A percentile compares a stretch with the other conserved stretches of the same genome.
phyloP scores from a whole-genome alignment of 345 rosid species.

The Gossypium longicalyx region DNA sequence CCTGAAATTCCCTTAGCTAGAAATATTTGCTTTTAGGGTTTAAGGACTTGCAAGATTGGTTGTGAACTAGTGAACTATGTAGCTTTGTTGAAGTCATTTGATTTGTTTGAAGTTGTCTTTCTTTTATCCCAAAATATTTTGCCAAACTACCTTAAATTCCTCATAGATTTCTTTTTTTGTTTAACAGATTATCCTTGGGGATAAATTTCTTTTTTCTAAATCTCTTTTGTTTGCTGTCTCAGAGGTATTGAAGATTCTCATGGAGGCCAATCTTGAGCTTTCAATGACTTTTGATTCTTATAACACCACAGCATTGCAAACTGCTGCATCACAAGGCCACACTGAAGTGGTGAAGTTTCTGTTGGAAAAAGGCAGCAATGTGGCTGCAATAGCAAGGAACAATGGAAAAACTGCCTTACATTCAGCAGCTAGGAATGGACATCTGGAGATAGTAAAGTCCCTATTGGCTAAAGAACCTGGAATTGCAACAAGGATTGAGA shows the following conservation, averaged over 20 bases:
- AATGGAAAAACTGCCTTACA: slow-evolving; percentile 84
- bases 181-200: not conserved
- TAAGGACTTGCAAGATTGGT: not conserved
- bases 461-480: slow-evolving; percentile 53
- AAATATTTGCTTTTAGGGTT: not conserved
- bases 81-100: not conserved
- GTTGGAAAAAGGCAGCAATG: slow-evolving; percentile 51
- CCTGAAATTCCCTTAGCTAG: not conserved
- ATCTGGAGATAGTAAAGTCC: slow-evolving; percentile 63
- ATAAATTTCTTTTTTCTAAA: not conserved
- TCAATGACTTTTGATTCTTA: slow-evolving; percentile 67
- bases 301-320: slow-evolving; percentile 73
- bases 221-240: slow-evolving; percentile 15
- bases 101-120: not conserved
- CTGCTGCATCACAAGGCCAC: slow-evolving; percentile 87
- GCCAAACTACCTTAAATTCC: too few species aligned
- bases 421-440: slow-evolving; percentile 86
- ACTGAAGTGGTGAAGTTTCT: slow-evolving; percentile 55
- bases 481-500: slow-evolving; percentile 50
- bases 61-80: not conserved
- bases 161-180: too few species aligned
- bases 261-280: slow-evolving; percentile 61
- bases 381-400: slow-evolving; percentile 57
- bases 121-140: too few species aligned
- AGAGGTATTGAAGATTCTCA: slow-evolving; percentile 62